Evolutionary conservation across 169 alveolate genomes (phyloP).

Genomic region (Plasmodium blacklocki): DNA sequence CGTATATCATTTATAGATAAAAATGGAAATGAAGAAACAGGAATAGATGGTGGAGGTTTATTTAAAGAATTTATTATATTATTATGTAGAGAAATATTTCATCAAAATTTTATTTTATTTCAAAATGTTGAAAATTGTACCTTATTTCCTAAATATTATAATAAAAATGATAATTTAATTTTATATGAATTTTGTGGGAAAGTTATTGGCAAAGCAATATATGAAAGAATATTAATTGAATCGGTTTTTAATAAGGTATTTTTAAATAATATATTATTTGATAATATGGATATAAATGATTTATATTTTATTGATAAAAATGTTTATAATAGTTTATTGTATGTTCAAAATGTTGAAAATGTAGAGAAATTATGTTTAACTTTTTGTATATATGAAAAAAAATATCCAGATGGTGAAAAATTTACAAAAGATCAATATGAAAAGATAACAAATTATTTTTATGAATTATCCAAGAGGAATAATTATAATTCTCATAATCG

Average conservation of each 20-base stretch:
- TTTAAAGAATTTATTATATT: constrained; percentile 95
- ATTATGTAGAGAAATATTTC: constrained; percentile 90
- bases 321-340: constrained; percentile 76
- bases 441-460: constrained; percentile 28
- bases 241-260: constrained; percentile 91
- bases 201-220: constrained; percentile 94
- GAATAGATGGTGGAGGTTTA: constrained; percentile 98
- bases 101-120: constrained; percentile 91
- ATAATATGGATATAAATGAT: constrained; percentile 89
- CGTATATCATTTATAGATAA: constrained; percentile 91
- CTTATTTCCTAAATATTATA: constrained; percentile 81
- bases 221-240: constrained; percentile 93
- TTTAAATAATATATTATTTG: constrained; percentile 89
- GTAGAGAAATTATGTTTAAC: constrained; percentile 83
- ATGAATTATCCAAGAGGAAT: not conserved
- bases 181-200: constrained; percentile 88
- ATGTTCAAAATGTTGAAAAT: constrained; percentile 78
- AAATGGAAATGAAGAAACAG: constrained; percentile 93
- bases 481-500: not conserved
- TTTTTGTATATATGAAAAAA: constrained; percentile 75
- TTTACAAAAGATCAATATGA: constrained; percentile 11
- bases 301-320: constrained; percentile 78
- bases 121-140: constrained; percentile 77
- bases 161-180: constrained; percentile 78
- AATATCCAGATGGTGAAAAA: constrained; percentile 43